Base-by-base conservation (phyloP, 73 alveolate genomes). In the Paramecium primaurelia region DNA sequence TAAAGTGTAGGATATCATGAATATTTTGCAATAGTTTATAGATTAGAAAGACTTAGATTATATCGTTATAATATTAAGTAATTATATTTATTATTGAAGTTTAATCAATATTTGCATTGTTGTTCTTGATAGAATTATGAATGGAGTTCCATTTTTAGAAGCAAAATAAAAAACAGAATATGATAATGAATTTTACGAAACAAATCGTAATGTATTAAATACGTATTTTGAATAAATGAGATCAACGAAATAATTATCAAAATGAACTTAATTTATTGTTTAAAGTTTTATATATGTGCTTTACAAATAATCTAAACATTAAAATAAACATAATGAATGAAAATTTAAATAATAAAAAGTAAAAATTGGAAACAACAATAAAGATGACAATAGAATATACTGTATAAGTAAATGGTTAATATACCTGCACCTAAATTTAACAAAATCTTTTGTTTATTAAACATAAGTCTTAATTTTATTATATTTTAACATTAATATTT, bases 1-100 rank as follows among this genome's bases (percentile, higher is more conserved):
- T 25, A 77, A 45, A 32, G 49, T 11, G 9, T 77, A 9, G 90
- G 90, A 28, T 77, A 77, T 77, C 90, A 77, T 40, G 49, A 77
- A 77, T 77, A 77, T 77, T 77, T 77, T 77, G 90, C 90, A 1
- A 32, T 28, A 42, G 73, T 77, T 36, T 77, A 38, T 77, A 45
- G 30, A 42, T n/a, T 38, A 10, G 90, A 77, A 38, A 77, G 90
- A 44, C 49, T 38, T 4, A 77, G 90, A 45, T 22, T 77, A 2
- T 49, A 49, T 49, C 26, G 60, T 0, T 26, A 49, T 9, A 49
- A 49, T 49, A 49, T 49, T 49, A 49, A 12, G 60, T 49, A 49
- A 49, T 49, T 49, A 14, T 12, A 49, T 49, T 0, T 49, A 10
- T 49, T 3, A 14, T 16, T 49, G 25, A 16, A 49, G 60, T 49